phyloP scores from a whole-genome alignment of 2,329 filamentous ascomycete genomes.

The Talaromyces marneffei region DNA sequence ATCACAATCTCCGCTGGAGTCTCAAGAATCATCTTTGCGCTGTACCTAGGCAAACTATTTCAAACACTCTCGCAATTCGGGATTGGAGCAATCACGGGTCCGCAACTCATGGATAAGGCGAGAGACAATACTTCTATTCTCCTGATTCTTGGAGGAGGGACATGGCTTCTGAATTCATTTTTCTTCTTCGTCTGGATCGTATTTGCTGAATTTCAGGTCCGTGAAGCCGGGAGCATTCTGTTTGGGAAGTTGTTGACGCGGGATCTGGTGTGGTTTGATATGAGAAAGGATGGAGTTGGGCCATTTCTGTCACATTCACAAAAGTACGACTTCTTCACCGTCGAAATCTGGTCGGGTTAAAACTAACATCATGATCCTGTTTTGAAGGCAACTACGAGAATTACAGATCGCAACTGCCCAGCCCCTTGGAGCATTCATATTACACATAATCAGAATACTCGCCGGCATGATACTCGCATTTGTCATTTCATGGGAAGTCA shows the following conservation, averaged over 20 bases:
- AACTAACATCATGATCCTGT: slow-evolving; percentile 2
- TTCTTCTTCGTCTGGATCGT: slow-evolving; percentile 67
- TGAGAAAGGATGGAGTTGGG: slow-evolving; percentile 62
- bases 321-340: slow-evolving; percentile 51
- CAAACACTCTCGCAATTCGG: slow-evolving; percentile 63
- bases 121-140: slow-evolving; percentile 59
- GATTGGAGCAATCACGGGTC: slow-evolving; percentile 44
- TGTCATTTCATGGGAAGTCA: slow-evolving; percentile 76
- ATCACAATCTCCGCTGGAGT: slow-evolving; percentile 57
- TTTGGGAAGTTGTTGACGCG: slow-evolving; percentile 66
- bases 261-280: slow-evolving; percentile 78
- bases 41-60: slow-evolving; percentile 71
- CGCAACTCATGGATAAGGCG: slow-evolving; percentile 52
- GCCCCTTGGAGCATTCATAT: slow-evolving; percentile 64
- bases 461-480: slow-evolving; percentile 67
- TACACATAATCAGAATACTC: slow-evolving; percentile 58
- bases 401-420: slow-evolving; percentile 75
- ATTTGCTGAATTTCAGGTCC: slow-evolving; percentile 77
- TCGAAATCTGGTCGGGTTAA: background rate
- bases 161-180: slow-evolving; percentile 61
- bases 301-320: slow-evolving; percentile 68
- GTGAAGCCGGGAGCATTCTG: slow-evolving; percentile 55
- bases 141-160: slow-evolving; percentile 55
- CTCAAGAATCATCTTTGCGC: slow-evolving; percentile 59
- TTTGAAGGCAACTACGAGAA: slow-evolving; percentile 67